Base-by-base conservation (phyloP, 192 early-diverging fungal genomes). In the Mortierella antarctica region DNA sequence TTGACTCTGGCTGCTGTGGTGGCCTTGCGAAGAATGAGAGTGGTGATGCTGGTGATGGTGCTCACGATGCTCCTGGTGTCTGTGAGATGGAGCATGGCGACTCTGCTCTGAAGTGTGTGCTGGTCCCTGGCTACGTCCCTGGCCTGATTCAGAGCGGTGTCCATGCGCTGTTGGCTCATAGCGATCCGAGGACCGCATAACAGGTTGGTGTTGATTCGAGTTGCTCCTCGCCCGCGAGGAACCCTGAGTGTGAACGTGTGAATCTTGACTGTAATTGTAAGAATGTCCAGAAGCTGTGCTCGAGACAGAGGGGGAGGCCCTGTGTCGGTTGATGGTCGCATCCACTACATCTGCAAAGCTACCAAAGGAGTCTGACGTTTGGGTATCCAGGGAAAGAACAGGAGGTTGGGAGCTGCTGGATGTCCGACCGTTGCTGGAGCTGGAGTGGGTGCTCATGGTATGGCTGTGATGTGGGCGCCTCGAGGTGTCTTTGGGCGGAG, bases 341-440 rank as follows among this genome's bases (percentile, higher is more conserved):
- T 80, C 77, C 2, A 80, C 70, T 0, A 72, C 70, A 21, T 71
- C 70, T 18, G 70, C 42, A 39, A 80, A 80, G 15, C 49, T 62
- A 20, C 46, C 47, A 9, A 62, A 53, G 3, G 67, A 53, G 7
- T 60, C 61, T 15, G 64, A 65, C 11, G 74, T 55, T 7, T 70
- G 75, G 21, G 69, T 20, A 9, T 79, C 75, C 23, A 79, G 45
- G 23, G 75, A 62, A 20, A 79, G 64, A 2, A 57, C 17, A 5
- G 75, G 69, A n/a, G 64, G 64, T 14, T 71, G 68, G 13, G 57
- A 70, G 18, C 45, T 60, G 46, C 15, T 21, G 23, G 31, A 31
- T 31, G 31, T 31, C 31, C 31, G 31, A 31, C 66, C 44, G 17
- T 57, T 41, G 59, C 42, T 21, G n/a, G 17, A 15, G 39, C 2